Percentiles rank a stretch among this genome's conserved stretches.
These are phyloP conservation scores for Kuraishia floccosa DNA, from an alignment of 805 yeast species.

Conservation along the genomic window DNA sequence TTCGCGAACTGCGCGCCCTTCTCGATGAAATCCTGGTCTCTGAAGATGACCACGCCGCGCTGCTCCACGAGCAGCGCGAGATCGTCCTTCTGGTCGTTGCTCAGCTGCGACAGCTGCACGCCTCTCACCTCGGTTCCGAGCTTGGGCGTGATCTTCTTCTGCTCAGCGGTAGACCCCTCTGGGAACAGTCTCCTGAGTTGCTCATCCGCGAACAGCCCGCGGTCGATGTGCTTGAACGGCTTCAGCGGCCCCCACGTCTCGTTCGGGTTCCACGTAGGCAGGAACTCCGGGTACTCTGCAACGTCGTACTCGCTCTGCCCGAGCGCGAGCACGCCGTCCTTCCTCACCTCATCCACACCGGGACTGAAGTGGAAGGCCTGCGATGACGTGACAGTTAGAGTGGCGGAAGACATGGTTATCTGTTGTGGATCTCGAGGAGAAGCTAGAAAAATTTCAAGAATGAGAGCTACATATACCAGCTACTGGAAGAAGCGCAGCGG, in stretches of 20 bases:
- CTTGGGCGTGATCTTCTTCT: conserved; percentile 25
- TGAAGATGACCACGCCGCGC: conserved; percentile 33
- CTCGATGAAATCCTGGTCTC: conserved; percentile 28
- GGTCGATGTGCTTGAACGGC: conserved; percentile 47
- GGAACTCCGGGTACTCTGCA: conserved; percentile 38
- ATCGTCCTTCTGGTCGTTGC: conserved; percentile 31
- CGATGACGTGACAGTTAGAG: too few relatives aligned
- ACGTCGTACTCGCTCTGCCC: too few relatives aligned
- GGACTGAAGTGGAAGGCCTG: too few relatives aligned
- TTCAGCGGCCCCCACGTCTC: conserved; percentile 37
- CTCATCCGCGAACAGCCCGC: conserved; percentile 63
- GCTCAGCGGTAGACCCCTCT: conserved; percentile 5
- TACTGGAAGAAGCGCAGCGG: too few relatives aligned
- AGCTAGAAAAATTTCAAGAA: too few relatives aligned
- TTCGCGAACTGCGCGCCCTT: conserved; percentile 29
- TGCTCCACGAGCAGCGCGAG: conserved; percentile 34
- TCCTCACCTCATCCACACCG: too few relatives aligned
- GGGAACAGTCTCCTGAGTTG: conserved; percentile 34
- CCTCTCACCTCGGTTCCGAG: conserved; percentile 29
- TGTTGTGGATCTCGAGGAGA: too few relatives aligned
- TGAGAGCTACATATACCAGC: too few relatives aligned
- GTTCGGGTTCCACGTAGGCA: conserved; percentile 61
- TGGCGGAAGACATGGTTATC: too few relatives aligned
- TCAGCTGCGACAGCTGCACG: conserved; percentile 28
- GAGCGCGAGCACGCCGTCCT: too few relatives aligned